Percentiles rank a stretch among this genome's conserved stretches.
Conservation (phyloP, 2,329 filamentous ascomycete genomes). For the Nothophaeocryptopus gaeumannii region DNA sequence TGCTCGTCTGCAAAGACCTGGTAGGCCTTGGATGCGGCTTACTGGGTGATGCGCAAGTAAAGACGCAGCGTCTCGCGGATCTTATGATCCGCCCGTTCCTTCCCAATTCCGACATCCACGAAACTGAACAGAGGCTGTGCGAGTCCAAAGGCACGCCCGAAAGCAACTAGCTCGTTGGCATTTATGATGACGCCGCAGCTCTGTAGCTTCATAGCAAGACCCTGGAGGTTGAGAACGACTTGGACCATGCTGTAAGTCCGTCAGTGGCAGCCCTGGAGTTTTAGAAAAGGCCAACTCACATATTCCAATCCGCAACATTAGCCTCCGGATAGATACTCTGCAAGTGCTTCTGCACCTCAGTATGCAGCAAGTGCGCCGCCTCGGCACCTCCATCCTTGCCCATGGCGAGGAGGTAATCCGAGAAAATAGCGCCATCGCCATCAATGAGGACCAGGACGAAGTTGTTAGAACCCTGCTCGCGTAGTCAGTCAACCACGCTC, state of each 20-base stretch:
- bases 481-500: too few relatives aligned
- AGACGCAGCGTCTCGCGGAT: constrained; percentile 47
- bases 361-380: constrained; percentile 44
- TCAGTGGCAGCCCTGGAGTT: neutral
- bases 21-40: constrained; percentile 18
- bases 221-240: constrained; percentile 48
- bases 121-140: constrained; percentile 48
- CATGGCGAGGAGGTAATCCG: constrained; percentile 42
- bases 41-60: constrained; percentile 45
- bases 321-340: constrained; percentile 39
- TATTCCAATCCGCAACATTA: constrained; percentile 41
- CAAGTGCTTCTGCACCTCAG: constrained; percentile 44
- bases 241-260: constrained; percentile 39
- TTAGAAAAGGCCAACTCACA: constrained; percentile 26
- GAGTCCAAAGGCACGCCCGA: constrained; percentile 45
- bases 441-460: constrained; percentile 49
- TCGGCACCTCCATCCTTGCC: constrained; percentile 47
- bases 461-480: constrained; percentile 34
- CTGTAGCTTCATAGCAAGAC: constrained; percentile 43
- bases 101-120: constrained; percentile 48
- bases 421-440: constrained; percentile 49
- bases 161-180: constrained; percentile 40
- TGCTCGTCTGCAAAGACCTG: neutral
- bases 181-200: constrained; percentile 41
- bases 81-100: constrained; percentile 48